phyloP scores from a whole-genome alignment of 169 alveolate genomes.

The Miamiensis avidus region DNA sequence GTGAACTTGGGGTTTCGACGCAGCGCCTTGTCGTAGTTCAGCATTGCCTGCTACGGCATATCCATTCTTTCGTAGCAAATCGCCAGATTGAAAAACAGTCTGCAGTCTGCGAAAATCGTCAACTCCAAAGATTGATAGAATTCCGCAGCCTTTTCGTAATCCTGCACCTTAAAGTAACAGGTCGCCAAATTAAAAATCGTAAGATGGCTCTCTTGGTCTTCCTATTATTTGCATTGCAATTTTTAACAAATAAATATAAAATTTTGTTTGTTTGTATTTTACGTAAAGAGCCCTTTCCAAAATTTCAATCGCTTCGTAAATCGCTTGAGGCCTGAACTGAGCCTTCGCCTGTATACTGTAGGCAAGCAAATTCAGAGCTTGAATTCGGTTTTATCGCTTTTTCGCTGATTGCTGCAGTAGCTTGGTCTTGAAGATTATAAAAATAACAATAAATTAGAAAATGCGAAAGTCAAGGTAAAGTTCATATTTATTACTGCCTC shows the following conservation, averaged over 20 bases:
- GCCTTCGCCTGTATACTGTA: neutral
- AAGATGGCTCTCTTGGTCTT: neutral
- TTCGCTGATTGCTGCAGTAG: neutral
- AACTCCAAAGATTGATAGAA: neutral
- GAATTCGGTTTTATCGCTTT: neutral
- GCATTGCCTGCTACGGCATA: neutral
- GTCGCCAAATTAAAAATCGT: neutral
- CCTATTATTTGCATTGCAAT: neutral
- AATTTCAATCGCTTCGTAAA: neutral
- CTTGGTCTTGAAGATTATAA: neutral
- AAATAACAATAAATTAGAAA: no score
- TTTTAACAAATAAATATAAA: no score
- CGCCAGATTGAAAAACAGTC: neutral
- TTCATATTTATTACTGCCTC: neutral
- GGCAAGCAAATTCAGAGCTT: neutral
- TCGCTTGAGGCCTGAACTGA: neutral
- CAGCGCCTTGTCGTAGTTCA: neutral
- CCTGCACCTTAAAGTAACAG: neutral
- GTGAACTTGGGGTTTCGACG: neutral
- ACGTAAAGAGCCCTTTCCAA: neutral
- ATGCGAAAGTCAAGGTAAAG: neutral
- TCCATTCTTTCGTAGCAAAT: neutral
- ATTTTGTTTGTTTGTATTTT: no score
- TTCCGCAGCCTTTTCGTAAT: neutral
- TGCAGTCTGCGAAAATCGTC: neutral